phyloP scores from a whole-genome alignment of 805 yeast genomes.

The Yamadazyma sp. region DNA sequence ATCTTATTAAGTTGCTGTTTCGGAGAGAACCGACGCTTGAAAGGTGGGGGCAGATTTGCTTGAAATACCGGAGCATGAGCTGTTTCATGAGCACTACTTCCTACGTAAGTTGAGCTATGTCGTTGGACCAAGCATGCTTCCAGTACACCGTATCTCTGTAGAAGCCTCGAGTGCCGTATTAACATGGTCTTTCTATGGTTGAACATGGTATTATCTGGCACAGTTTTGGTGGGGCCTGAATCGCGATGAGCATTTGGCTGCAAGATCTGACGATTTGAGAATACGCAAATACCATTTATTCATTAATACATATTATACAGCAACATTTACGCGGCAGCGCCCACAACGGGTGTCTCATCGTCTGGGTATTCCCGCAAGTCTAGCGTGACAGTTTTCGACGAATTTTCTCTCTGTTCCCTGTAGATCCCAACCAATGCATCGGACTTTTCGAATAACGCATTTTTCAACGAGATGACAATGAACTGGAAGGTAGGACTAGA shows the following conservation, averaged over 20 bases:
- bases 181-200: too few species aligned
- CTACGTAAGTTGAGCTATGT: too few species aligned
- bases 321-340: too few species aligned
- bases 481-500: constrained; percentile 83
- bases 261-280: not conserved
- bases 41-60: too few species aligned
- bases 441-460: constrained; percentile 80
- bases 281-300: too few species aligned
- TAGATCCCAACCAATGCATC: constrained; percentile 92
- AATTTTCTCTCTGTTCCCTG: constrained; percentile 71
- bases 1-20: not conserved
- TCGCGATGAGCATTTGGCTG: constrained; percentile 1
- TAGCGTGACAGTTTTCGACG: constrained; percentile 70
- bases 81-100: too few species aligned
- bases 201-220: too few species aligned
- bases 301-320: constrained; percentile 1
- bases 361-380: constrained; percentile 65
- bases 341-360: constrained; percentile 21
- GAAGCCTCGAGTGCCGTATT: not conserved
- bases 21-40: too few species aligned
- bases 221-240: not conserved
- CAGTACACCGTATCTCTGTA: not conserved
- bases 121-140: too few species aligned
- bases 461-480: constrained; percentile 89
- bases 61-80: too few species aligned